Percentiles rank a stretch among this genome's conserved stretches.
Conservation (phyloP, 2,329 filamentous ascomycete genomes). For the Exophiala phaeomuriformis region DNA sequence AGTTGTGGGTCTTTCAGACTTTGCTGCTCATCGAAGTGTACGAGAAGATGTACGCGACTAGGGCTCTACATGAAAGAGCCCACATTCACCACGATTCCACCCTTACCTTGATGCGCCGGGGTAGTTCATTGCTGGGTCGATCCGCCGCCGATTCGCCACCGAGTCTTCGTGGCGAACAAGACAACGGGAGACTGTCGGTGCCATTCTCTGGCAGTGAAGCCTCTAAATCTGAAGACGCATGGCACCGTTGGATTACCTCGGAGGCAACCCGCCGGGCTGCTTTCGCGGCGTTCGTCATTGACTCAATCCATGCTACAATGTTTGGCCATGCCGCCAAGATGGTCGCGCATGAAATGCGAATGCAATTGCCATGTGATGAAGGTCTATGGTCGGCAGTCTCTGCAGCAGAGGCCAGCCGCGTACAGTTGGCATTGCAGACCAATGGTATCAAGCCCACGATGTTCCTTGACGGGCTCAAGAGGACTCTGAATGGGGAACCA, state of each 20-base stretch:
- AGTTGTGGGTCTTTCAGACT: slow-evolving; percentile 92
- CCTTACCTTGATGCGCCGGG: slow-evolving; percentile 87
- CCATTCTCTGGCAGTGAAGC: slow-evolving; percentile 47
- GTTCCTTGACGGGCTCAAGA: slow-evolving; percentile 85
- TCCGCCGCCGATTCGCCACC: slow-evolving; percentile 79
- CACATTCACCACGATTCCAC: slow-evolving; percentile 97
- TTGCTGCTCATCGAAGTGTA: slow-evolving; percentile 83
- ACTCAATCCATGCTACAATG: slow-evolving; percentile 95
- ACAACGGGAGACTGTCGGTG: slow-evolving; percentile 32
- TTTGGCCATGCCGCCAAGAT: slow-evolving; percentile 95
- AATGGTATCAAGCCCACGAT: slow-evolving; percentile 77
- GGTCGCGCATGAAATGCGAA: slow-evolving; percentile 90
- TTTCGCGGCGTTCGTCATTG: slow-evolving; percentile 89
- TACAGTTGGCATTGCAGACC: slow-evolving; percentile 70
- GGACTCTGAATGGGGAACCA: slow-evolving; percentile 73
- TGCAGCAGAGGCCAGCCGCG: slow-evolving; percentile 74
- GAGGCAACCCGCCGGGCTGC: slow-evolving; percentile 84
- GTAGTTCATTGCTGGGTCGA: slow-evolving; percentile 80
- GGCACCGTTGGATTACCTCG: slow-evolving; percentile 92
- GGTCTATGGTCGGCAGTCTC: slow-evolving; percentile 85
- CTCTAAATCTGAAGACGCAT: slow-evolving; percentile 75
- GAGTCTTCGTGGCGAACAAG: slow-evolving; percentile 58
- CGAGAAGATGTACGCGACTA: slow-evolving; percentile 95
- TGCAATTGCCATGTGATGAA: slow-evolving; percentile 88
- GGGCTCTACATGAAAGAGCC: slow-evolving; percentile 83